These are phyloP conservation scores for Pyrenochaeta sp. DNA, from an alignment of 2,329 filamentous ascomycete species.

Conservation along the genomic window DNA sequence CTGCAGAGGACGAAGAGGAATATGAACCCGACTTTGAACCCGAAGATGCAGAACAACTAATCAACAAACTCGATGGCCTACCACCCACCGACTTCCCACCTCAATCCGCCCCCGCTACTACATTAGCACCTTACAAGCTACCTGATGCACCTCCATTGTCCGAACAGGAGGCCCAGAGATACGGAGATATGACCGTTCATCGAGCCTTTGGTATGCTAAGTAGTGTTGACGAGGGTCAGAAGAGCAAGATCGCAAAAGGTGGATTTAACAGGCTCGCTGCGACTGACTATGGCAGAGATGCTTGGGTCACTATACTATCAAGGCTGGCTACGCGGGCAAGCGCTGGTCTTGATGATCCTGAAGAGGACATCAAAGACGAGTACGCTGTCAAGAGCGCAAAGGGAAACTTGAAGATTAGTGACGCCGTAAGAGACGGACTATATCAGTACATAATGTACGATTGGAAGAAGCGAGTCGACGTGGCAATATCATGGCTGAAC, in stretches of 20 bases:
- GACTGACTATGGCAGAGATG: conserved; percentile 83
- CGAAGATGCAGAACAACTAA: conserved; percentile 79
- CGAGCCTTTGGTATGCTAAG: conserved; percentile 82
- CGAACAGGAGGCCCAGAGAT: conserved; percentile 73
- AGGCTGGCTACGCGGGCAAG: conserved; percentile 83
- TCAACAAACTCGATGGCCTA: conserved; percentile 77
- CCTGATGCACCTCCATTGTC: conserved; percentile 79
- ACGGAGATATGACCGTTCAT: conserved; percentile 76
- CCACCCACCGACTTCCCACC: conserved; percentile 64
- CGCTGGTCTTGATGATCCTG: conserved; percentile 75
- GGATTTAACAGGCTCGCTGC: conserved; percentile 87
- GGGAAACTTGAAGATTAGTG: conserved; percentile 61
- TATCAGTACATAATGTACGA: conserved; percentile 91
- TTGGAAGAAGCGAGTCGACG: conserved; percentile 86
- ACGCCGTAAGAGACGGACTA: conserved; percentile 79
- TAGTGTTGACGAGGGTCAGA: conserved; percentile 70
- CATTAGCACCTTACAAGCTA: conserved; percentile 77
- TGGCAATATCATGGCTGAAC: conserved; percentile 91
- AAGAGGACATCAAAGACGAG: conserved; percentile 68
- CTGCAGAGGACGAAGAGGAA: conserved; percentile 82
- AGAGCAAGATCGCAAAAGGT: conserved; percentile 62
- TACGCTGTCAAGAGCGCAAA: conserved; percentile 46
- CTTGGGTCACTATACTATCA: conserved; percentile 88
- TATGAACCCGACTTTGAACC: conserved; percentile 89
- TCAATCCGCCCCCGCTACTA: conserved; percentile 42